Evolutionary conservation across 179 eudicot species (phyloP).

Genomic region (Gypsophila paniculata): DNA sequence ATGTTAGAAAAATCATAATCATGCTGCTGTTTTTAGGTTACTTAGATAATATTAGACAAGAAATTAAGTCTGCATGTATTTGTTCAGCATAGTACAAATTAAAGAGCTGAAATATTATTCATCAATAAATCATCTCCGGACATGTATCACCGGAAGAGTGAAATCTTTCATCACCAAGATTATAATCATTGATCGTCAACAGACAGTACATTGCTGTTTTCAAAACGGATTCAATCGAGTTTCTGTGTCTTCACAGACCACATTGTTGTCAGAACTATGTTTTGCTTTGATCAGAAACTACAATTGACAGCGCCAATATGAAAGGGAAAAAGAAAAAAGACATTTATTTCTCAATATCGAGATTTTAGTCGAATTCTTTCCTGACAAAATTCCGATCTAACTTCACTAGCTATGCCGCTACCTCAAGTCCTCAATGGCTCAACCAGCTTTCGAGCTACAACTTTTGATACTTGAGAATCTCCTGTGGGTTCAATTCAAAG

Average conservation of each 20-base stretch:
- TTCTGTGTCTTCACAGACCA: neutral
- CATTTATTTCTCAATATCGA: slow-evolving; percentile 15
- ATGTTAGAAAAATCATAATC: too few species aligned
- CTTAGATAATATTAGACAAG: neutral
- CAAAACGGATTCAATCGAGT: neutral
- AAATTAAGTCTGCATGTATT: neutral
- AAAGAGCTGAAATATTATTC: neutral
- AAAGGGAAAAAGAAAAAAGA: neutral
- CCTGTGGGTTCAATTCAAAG: slow-evolving; percentile 53
- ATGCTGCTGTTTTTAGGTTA: too few species aligned
- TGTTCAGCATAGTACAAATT: neutral
- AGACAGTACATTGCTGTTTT: neutral
- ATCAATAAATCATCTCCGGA: neutral
- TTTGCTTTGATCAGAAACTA: neutral
- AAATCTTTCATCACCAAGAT: neutral
- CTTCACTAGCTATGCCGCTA: neutral
- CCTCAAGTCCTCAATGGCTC: neutral
- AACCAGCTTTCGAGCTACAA: slow-evolving; percentile 25
- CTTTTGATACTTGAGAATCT: slow-evolving; percentile 60
- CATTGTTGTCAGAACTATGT: neutral
- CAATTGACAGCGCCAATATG: too few species aligned
- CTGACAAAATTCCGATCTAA: slow-evolving; percentile 8
- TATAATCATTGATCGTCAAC: neutral
- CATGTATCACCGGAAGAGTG: neutral
- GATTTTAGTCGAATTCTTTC: slow-evolving; percentile 4